These are phyloP conservation scores for Diaporthe sp. DNA, from an alignment of 2,329 filamentous ascomycete species.

Conservation along the genomic window DNA sequence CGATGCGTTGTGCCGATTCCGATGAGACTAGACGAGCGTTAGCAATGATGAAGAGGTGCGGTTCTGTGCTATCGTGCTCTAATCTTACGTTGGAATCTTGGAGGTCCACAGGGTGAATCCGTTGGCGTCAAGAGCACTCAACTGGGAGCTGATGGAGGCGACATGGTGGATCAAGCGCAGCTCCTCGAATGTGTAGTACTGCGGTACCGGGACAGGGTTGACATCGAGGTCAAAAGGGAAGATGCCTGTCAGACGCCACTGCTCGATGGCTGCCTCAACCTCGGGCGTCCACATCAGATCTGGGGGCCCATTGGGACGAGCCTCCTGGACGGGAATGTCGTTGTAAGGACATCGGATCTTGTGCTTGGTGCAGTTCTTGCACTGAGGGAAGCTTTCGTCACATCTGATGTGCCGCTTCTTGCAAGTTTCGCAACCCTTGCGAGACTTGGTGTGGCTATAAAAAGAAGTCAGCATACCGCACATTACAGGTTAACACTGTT, in stretches of 20 bases:
- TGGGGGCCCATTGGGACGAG: conserved; percentile 72
- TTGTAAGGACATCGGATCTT: conserved; percentile 99
- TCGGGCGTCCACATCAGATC: conserved; percentile 89
- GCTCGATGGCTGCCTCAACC: conserved; percentile 83
- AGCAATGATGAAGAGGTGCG: conserved; percentile 41
- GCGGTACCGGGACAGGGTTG: conserved; percentile 80
- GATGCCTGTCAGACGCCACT: conserved; percentile 86
- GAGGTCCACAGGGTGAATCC: conserved; percentile 93
- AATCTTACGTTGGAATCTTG: conserved; percentile 87
- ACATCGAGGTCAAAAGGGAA: conserved; percentile 89
- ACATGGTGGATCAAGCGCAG: conserved; percentile 93
- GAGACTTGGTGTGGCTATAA: conserved; percentile 94
- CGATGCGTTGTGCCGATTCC: conserved; percentile 84
- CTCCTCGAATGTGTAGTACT: conserved; percentile 81
- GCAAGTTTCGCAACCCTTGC: conserved; percentile 98
- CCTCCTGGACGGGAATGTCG: conserved; percentile 80
- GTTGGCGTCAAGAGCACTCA: conserved; percentile 82
- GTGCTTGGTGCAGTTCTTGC: conserved; percentile 99
- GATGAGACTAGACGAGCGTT: conserved; percentile 72
- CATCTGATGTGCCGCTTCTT: conserved; percentile 98
- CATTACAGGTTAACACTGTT: conserved; percentile 12
- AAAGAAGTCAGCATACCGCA: conserved; percentile 44
- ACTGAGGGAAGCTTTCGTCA: conserved; percentile 98
- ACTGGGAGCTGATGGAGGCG: conserved; percentile 85
- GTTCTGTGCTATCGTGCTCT: conserved; percentile 37